Evolutionary conservation across 2,329 filamentous ascomycete genomes (phyloP).

Genomic region (Exophiala xenobiotica): DNA sequence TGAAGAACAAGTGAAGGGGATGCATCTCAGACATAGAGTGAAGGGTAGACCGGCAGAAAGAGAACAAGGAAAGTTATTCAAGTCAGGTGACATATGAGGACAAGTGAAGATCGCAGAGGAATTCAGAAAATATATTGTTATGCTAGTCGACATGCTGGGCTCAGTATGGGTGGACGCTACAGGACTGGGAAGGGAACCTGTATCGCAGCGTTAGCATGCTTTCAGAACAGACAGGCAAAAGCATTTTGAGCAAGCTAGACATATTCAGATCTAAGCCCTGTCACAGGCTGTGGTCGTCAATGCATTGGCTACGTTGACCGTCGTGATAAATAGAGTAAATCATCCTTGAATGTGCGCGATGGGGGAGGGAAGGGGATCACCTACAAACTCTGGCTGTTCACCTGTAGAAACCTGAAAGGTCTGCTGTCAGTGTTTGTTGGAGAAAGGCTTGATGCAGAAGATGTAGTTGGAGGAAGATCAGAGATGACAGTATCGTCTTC

Average conservation of each 20-base stretch:
- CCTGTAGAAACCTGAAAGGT: no score
- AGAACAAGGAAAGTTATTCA: background rate
- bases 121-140: background rate
- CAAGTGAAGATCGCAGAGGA: background rate
- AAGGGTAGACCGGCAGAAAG: background rate
- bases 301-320: constrained; percentile 79
- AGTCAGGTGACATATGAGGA: background rate
- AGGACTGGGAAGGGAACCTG: no score
- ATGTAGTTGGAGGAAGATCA: constrained; percentile 20
- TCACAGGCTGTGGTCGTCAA: constrained; percentile 81
- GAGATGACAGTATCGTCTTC: constrained; percentile 53
- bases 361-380: constrained; percentile 15
- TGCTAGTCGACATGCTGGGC: no score
- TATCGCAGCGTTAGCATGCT: background rate
- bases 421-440: no score
- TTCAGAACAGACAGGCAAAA: constrained; percentile 6
- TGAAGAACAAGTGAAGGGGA: background rate
- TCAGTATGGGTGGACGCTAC: no score
- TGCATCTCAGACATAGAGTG: background rate
- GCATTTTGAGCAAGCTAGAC: background rate
- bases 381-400: no score
- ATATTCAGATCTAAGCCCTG: constrained; percentile 57
- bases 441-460: background rate
- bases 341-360: constrained; percentile 57
- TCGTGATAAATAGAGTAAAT: constrained; percentile 69